Percentiles rank a stretch among this genome's conserved stretches.
Evolutionary conservation across 2,329 filamentous ascomycete species (phyloP).

Genomic region (Aspergillus sp.): DNA sequence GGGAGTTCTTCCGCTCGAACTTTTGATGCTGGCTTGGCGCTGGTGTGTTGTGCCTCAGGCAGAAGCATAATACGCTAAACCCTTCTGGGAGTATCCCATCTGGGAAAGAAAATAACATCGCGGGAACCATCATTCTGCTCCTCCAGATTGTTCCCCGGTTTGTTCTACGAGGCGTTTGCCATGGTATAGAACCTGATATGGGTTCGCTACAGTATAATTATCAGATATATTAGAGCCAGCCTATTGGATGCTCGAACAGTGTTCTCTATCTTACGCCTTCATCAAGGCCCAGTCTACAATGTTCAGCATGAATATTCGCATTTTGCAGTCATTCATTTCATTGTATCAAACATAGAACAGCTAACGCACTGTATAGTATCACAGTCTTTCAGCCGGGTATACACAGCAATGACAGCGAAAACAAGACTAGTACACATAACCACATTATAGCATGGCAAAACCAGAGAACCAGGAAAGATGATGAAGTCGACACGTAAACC

Average conservation of each 20-base stretch:
- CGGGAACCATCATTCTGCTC: too few relatives aligned
- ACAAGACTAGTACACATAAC: background rate
- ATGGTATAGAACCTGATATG: background rate
- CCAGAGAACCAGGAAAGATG: background rate
- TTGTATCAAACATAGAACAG: background rate
- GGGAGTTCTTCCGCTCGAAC: constrained; percentile 30
- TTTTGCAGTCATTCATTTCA: background rate
- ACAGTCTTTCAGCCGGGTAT: constrained; percentile 1
- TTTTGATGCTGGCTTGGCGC: constrained; percentile 36
- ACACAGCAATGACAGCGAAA: constrained; percentile 2
- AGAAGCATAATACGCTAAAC: constrained; percentile 1
- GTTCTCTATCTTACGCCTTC: background rate
- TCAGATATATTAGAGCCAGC: too few relatives aligned
- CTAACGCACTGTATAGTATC: background rate
- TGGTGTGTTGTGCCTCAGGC: constrained; percentile 22
- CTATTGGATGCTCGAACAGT: too few relatives aligned
- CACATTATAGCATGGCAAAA: background rate
- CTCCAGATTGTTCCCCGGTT: too few relatives aligned
- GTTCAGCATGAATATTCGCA: background rate
- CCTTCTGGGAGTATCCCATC: background rate
- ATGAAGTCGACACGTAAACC: background rate
- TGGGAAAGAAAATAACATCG: background rate
- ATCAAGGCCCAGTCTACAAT: background rate
- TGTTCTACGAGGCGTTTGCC: background rate
- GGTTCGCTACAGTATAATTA: too few relatives aligned